Percentiles rank a stretch among this genome's conserved stretches.
phyloP scores from a whole-genome alignment of 2,329 filamentous ascomycete genomes.

The Cercospora zeae-maydis region DNA sequence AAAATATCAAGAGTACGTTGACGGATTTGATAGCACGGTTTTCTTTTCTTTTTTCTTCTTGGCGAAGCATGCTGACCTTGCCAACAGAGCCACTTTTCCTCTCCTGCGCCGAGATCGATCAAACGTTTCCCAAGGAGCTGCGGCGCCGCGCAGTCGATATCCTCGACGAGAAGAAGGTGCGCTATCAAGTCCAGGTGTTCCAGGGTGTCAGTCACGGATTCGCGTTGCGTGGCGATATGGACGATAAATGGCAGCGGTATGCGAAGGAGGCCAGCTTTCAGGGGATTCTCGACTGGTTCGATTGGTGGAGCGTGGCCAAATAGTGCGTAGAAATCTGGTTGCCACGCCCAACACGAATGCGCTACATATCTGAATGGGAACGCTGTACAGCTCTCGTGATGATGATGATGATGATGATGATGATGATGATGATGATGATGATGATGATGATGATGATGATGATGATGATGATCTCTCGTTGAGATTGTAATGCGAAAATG shows the following conservation, averaged over 20 bases:
- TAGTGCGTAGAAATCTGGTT: not conserved
- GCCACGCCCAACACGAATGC: not conserved
- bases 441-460: no score
- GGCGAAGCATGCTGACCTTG: not conserved
- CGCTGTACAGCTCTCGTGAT: constrained; percentile 2
- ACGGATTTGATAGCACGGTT: not conserved
- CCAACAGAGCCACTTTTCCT: constrained; percentile 42
- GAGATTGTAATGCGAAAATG: not conserved
- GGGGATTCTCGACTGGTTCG: constrained; percentile 27
- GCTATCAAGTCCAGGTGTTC: constrained; percentile 36
- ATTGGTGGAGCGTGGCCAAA: constrained; percentile 10
- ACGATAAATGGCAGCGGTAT: constrained; percentile 44
- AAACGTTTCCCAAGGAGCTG: constrained; percentile 42
- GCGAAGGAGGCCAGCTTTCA: constrained; percentile 33
- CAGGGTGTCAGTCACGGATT: constrained; percentile 38
- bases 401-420: not conserved
- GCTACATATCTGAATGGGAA: not conserved
- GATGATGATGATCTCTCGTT: not conserved
- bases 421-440: not conserved
- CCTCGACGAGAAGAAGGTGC: constrained; percentile 40
- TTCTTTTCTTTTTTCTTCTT: not conserved
- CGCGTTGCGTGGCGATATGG: constrained; percentile 38
- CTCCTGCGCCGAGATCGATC: constrained; percentile 47
- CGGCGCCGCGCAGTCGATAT: constrained; percentile 46
- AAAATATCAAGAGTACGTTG: constrained; percentile 11